Percentiles rank a stretch among this genome's conserved stretches.
phyloP scores from a whole-genome alignment of 345 rosid genomes.

The Cardamine chenopodiifolia region DNA sequence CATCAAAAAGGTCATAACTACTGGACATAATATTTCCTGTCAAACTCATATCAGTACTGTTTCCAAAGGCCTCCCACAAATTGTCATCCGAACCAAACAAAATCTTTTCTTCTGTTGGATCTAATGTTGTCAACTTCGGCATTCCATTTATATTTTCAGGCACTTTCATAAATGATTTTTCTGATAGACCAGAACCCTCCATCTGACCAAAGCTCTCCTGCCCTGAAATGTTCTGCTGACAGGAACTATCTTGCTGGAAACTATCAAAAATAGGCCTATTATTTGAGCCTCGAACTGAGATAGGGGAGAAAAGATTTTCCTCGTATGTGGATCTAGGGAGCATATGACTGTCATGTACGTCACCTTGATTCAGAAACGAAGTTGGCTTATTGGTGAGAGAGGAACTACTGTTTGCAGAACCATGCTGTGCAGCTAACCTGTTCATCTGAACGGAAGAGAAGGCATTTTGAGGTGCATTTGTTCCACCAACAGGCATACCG shows the following conservation, averaged over 20 bases:
- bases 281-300: constrained; percentile 48
- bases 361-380: constrained; percentile 50
- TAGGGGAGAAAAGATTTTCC: constrained; percentile 43
- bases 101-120: constrained; percentile 88
- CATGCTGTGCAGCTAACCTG: constrained; percentile 49
- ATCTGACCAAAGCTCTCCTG: constrained; percentile 50
- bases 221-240: constrained; percentile 41
- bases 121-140: constrained; percentile 66
- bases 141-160: constrained; percentile 42
- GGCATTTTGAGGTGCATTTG: constrained; percentile 51
- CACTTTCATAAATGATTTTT: constrained; percentile 50
- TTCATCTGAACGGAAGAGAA: constrained; percentile 56
- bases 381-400: constrained; percentile 51
- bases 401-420: constrained; percentile 54
- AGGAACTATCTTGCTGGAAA: constrained; percentile 49
- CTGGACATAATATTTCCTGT: constrained; percentile 53
- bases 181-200: constrained; percentile 48
- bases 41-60: constrained; percentile 47
- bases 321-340: constrained; percentile 54
- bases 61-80: constrained; percentile 80
- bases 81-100: constrained; percentile 88
- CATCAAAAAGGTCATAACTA: constrained; percentile 48
- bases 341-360: constrained; percentile 51
- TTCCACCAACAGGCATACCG: constrained; percentile 58
- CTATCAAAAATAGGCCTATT: constrained; percentile 50